These are phyloP conservation scores for Blastobotrys persicus DNA, from an alignment of 1,139 yeast genomes.

Conservation along the genomic window DNA sequence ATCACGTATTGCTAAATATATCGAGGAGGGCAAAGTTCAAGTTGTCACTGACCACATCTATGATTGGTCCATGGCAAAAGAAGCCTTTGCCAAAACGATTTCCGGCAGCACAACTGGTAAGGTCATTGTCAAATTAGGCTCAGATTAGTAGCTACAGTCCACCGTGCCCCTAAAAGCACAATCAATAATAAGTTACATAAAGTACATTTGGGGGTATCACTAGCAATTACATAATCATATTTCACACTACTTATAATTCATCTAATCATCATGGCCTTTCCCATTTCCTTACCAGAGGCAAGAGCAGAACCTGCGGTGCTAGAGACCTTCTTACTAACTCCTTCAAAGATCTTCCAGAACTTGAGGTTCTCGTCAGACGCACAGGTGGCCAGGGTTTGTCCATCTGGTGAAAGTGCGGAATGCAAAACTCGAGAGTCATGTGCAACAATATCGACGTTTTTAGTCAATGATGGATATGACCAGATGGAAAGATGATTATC, in stretches of 20 bases:
- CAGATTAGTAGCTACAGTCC: neutral
- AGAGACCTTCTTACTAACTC: slow-evolving; percentile 40
- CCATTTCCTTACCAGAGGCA: slow-evolving; percentile 39
- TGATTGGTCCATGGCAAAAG: slow-evolving; percentile 12
- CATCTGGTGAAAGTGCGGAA: slow-evolving; percentile 87
- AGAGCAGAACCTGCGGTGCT: slow-evolving; percentile 28
- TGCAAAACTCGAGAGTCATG: slow-evolving; percentile 87
- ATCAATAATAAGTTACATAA: too few relatives aligned
- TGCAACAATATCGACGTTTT: slow-evolving; percentile 86
- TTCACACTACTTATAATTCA: slow-evolving; percentile 20
- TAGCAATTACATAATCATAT: neutral
- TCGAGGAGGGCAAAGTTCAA: slow-evolving; percentile 16
- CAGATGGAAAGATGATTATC: slow-evolving; percentile 80
- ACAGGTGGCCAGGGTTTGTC: slow-evolving; percentile 84
- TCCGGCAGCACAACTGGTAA: slow-evolving; percentile 15
- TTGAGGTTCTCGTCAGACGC: slow-evolving; percentile 96
- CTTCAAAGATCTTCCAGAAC: slow-evolving; percentile 89
- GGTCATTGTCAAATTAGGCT: slow-evolving; percentile 10
- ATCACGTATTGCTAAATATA: slow-evolving; percentile 9
- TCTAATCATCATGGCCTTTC: slow-evolving; percentile 46
- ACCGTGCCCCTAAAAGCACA: too few relatives aligned
- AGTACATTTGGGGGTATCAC: slow-evolving; percentile 7
- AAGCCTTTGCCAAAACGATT: slow-evolving; percentile 9
- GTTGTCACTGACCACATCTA: slow-evolving; percentile 12
- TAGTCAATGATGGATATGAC: slow-evolving; percentile 81